These are phyloP conservation scores for Pythium biforme DNA, from an alignment of 352 stramenopile species.

Conservation along the genomic window DNA sequence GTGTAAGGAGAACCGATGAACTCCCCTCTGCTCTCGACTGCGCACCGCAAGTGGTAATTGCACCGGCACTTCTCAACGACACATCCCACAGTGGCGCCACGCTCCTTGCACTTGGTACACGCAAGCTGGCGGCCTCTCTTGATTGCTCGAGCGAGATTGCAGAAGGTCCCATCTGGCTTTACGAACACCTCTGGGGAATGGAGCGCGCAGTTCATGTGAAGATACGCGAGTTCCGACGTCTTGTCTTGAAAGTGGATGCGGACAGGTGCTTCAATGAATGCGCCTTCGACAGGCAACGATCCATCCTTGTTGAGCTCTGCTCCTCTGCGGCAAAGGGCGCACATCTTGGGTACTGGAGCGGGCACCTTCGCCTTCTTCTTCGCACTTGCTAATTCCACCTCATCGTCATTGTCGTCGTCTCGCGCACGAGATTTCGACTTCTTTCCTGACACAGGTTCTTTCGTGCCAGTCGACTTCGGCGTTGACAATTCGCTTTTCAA, in stretches of 20 bases:
- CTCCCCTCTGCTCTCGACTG: slow-evolving; percentile 63
- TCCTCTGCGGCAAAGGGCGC: slow-evolving; percentile 56
- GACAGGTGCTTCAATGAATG: slow-evolving; percentile 74
- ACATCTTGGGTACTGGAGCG: slow-evolving; percentile 38
- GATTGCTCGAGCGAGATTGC: slow-evolving; percentile 71
- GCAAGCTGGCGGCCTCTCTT: slow-evolving; percentile 78
- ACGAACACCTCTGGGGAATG: slow-evolving; percentile 84
- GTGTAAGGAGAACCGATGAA: slow-evolving; percentile 75
- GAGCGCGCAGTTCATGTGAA: slow-evolving; percentile 82
- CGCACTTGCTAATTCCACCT: slow-evolving; percentile 16
- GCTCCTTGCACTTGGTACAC: slow-evolving; percentile 63
- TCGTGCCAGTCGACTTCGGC: not conserved
- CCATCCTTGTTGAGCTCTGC: slow-evolving; percentile 31
- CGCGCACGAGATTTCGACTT: slow-evolving; percentile 15
- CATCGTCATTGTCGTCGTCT: slow-evolving; percentile 14
- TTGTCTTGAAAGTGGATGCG: slow-evolving; percentile 71
- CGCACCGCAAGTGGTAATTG: slow-evolving; percentile 82
- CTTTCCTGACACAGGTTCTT: not conserved
- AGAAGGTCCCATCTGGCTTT: slow-evolving; percentile 77
- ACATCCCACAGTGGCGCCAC: slow-evolving; percentile 75
- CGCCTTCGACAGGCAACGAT: slow-evolving; percentile 44
- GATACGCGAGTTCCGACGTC: slow-evolving; percentile 57
- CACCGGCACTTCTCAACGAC: slow-evolving; percentile 71
- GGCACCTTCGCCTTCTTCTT: slow-evolving; percentile 27
- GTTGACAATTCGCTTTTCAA: not conserved